phyloP scores from a whole-genome alignment of 345 rosid genomes.

The Sonneratia alba region DNA sequence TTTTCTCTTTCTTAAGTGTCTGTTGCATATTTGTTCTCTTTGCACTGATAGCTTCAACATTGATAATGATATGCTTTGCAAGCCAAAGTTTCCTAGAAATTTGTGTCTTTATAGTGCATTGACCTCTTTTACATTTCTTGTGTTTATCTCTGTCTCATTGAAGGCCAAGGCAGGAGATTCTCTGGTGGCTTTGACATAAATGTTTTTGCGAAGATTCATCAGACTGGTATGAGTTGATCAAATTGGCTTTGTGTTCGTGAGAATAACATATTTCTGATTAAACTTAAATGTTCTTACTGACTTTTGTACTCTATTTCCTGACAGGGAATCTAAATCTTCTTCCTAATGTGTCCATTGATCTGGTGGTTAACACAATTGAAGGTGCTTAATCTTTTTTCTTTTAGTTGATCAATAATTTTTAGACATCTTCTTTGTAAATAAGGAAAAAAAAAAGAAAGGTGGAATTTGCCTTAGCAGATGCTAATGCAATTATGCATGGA shows the following conservation, averaged over 20 bases:
- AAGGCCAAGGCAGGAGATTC: slow-evolving; percentile 80
- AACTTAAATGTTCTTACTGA: background rate
- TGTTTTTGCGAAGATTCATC: slow-evolving; percentile 68
- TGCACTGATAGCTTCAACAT: background rate
- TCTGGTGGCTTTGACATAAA: slow-evolving; percentile 88
- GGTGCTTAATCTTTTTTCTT: slow-evolving; percentile 27
- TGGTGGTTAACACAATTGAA: slow-evolving; percentile 64
- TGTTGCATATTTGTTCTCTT: too few species aligned
- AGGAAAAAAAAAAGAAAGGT: too few species aligned
- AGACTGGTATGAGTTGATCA: slow-evolving; percentile 39
- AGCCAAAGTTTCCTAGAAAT: background rate
- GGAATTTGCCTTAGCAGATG: background rate
- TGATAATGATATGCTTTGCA: background rate
- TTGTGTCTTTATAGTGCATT: background rate
- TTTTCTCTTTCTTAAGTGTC: background rate
- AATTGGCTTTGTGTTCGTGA: background rate
- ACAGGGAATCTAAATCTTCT: slow-evolving; percentile 65
- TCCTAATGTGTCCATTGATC: slow-evolving; percentile 83
- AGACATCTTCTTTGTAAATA: too few species aligned
- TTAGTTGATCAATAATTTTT: too few species aligned
- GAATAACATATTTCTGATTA: background rate
- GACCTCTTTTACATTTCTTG: background rate
- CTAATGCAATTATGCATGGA: background rate
- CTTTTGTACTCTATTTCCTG: slow-evolving; percentile 8
- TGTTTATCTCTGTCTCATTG: slow-evolving; percentile 11